These are phyloP conservation scores for Saprolegnia diclina DNA, from an alignment of 352 stramenopile species.

Conservation along the genomic window DNA sequence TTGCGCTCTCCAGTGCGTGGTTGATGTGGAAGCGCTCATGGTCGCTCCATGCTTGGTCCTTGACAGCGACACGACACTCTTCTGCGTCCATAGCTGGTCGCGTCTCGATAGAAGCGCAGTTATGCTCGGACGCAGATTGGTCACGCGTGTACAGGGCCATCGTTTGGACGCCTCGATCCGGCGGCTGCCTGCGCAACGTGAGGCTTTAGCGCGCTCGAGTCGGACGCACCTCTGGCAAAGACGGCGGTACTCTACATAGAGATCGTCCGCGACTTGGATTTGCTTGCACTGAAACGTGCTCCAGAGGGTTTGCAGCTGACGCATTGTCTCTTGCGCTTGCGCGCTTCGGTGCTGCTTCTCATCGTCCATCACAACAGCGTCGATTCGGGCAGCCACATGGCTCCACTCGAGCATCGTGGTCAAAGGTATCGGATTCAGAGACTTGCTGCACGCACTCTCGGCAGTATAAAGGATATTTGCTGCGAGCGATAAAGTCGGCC, in stretches of 20 bases:
- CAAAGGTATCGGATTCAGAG: neutral
- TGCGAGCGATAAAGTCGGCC: neutral
- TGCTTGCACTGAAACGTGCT: slow-evolving; percentile 29
- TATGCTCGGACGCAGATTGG: neutral
- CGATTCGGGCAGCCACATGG: neutral
- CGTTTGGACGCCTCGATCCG: neutral
- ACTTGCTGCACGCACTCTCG: too few species aligned
- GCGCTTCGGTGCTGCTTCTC: slow-evolving; percentile 49
- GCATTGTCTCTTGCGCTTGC: slow-evolving; percentile 47
- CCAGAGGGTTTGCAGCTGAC: slow-evolving; percentile 36
- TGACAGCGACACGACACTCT: slow-evolving; percentile 8
- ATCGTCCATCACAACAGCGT: slow-evolving; percentile 36
- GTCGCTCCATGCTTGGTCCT: slow-evolving; percentile 39
- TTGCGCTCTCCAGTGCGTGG: slow-evolving; percentile 59
- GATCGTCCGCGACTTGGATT: slow-evolving; percentile 14
- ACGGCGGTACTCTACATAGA: slow-evolving; percentile 35
- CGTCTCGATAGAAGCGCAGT: neutral
- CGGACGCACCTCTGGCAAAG: slow-evolving; percentile 30
- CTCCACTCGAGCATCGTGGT: neutral
- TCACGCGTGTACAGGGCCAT: neutral
- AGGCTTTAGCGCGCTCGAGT: neutral
- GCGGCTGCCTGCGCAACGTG: neutral
- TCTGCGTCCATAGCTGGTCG: neutral
- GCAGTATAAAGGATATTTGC: slow-evolving; percentile 11
- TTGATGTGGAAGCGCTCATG: slow-evolving; percentile 69